phyloP scores from a whole-genome alignment of 768 basidiomycete species.

The Udeniomyces megalosporus region DNA sequence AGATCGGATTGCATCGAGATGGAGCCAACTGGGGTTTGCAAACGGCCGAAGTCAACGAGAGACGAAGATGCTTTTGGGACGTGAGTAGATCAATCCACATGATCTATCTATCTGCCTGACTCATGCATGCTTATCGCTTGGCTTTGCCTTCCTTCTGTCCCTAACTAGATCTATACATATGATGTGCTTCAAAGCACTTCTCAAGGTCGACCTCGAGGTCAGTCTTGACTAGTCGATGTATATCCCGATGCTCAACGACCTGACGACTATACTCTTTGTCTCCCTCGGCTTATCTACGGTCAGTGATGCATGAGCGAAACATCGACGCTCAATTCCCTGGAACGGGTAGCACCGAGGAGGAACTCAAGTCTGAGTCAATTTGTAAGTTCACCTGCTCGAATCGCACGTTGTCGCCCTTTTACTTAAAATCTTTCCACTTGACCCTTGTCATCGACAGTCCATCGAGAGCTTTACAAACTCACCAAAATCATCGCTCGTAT shows the following conservation, averaged over 20 bases:
- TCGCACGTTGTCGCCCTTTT: too few relatives aligned
- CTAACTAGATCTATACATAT: background rate
- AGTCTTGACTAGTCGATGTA: too few relatives aligned
- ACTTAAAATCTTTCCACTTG: background rate
- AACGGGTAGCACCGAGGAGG: background rate
- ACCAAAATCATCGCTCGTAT: background rate
- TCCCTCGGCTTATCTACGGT: background rate
- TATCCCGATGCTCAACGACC: too few relatives aligned
- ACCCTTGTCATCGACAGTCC: background rate
- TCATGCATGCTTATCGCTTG: too few relatives aligned
- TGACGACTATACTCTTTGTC: too few relatives aligned
- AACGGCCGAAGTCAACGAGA: conserved; percentile 10
- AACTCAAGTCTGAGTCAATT: too few relatives aligned
- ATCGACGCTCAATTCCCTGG: background rate
- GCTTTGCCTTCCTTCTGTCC: too few relatives aligned
- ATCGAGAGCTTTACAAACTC: background rate
- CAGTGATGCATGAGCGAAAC: too few relatives aligned
- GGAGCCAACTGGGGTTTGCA: conserved; percentile 9
- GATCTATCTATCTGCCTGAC: too few relatives aligned
- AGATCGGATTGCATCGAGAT: conserved; percentile 12
- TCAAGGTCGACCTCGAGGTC: background rate
- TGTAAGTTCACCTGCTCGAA: background rate
- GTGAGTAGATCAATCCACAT: background rate
- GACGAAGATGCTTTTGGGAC: conserved; percentile 5
- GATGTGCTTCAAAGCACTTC: background rate